Base-by-base conservation (phyloP, 1,284 basidiomycete species). In the Vanrija humicola region DNA sequence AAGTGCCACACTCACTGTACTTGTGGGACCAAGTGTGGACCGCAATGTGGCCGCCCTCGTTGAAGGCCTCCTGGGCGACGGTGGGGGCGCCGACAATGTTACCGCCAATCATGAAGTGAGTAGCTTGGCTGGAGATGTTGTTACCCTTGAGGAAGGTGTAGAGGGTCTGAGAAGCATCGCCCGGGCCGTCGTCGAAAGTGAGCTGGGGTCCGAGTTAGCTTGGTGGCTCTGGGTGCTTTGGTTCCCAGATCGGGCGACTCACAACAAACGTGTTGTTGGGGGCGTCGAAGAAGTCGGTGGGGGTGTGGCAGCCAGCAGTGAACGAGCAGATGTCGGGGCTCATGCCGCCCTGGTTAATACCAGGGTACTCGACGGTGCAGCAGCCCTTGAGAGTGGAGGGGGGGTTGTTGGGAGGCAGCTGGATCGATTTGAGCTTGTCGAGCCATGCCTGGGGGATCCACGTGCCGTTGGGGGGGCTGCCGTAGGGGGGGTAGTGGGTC, bases 11-110 rank as follows among this genome's bases (percentile, higher is more conserved):
- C 65, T 52, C 61, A 71, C 34, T 74, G 60, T 71, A 70, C n/a
- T 64, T 71, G 66, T 81, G 80, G 8, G 77, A 77, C 78, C 79
- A 82, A 48, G 80, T 82, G 72, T 82, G 81, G 6, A 80, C 79
- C 51, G 70, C 71, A 48, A 74, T 65, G 61, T 73, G 73, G 16
- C 68, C 69, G 39, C 72, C 71, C n/a, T 57, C 62, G 28, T 58
- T 60, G 56, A 62, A 59, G 39, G 64, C 62, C 15, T 50, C 56
- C 47, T 62, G 64, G 57, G 63, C 62, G n/a, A 29, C 46, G 34
- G 52, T 57, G 21, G 67, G 67, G 55, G 62, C 67, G 50, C 21
- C 47, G 23, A 46, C 28, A 29, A 55, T 47, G 54, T 59, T 50
- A 42, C 43, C 48, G 21, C 54, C 57, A 28, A 54, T 59, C 47